Percentiles rank a stretch among this genome's conserved stretches.
Evolutionary conservation across 176 grass and related monocot species (phyloP).

Genomic region (Carex littledalei): DNA sequence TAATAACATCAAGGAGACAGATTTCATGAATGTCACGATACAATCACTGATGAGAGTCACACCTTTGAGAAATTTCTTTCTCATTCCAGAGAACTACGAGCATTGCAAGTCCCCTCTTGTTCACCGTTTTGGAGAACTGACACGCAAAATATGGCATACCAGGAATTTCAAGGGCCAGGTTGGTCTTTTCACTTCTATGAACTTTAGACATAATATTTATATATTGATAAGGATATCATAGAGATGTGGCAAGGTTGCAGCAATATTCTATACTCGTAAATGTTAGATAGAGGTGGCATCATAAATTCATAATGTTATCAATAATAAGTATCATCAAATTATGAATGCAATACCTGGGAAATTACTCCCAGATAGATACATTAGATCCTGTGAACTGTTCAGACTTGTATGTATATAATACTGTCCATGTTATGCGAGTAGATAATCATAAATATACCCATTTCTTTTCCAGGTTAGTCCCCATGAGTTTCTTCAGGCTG

Average conservation of each 20-base stretch:
- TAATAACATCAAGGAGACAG: constrained; percentile 99
- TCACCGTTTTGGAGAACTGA: constrained; percentile 93
- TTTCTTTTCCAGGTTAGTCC: constrained; percentile 79
- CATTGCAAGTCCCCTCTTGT: constrained; percentile 87
- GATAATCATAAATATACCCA: background rate
- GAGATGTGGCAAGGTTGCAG: background rate
- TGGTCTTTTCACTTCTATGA: constrained; percentile 14
- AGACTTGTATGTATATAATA: background rate
- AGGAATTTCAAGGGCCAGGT: constrained; percentile 99
- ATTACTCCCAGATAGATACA: background rate
- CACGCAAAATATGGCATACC: constrained; percentile 94
- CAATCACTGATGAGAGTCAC: constrained; percentile 96
- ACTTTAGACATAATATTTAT: background rate
- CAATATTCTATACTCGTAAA: background rate
- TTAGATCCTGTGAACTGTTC: background rate
- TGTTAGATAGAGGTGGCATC: background rate
- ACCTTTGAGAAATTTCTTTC: constrained; percentile 97
- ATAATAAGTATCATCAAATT: background rate
- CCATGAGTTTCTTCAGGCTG: constrained; percentile 95
- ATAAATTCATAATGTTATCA: background rate
- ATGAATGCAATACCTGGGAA: background rate
- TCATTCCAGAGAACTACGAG: constrained; percentile 93
- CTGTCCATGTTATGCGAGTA: background rate
- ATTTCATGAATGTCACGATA: constrained; percentile 97
- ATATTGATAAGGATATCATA: background rate